phyloP scores from a whole-genome alignment of 2,329 filamentous ascomycete genomes.

The Paraconiothyrium brasiliense region DNA sequence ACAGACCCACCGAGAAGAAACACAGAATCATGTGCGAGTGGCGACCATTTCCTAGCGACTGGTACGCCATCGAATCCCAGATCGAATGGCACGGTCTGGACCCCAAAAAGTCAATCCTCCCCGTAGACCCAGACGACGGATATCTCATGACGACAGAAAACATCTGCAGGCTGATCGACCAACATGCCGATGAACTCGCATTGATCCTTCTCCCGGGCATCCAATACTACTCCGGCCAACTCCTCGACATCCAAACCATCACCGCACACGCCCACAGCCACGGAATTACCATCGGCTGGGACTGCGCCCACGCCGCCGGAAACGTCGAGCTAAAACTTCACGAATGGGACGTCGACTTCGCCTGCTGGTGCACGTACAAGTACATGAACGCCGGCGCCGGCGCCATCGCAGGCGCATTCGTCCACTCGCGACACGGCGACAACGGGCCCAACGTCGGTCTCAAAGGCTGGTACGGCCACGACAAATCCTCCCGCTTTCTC shows the following conservation, averaged over 20 bases:
- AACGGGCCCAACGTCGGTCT: constrained; percentile 72
- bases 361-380: constrained; percentile 94
- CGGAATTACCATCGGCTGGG: constrained; percentile 82
- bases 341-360: constrained; percentile 91
- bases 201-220: constrained; percentile 84
- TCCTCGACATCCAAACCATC: constrained; percentile 82
- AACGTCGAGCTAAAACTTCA: constrained; percentile 83
- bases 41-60: constrained; percentile 88
- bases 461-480: constrained; percentile 86
- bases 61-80: constrained; percentile 86
- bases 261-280: constrained; percentile 76
- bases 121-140: constrained; percentile 72
- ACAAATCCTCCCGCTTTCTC: constrained; percentile 77
- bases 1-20: constrained; percentile 69
- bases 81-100: constrained; percentile 75
- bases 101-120: constrained; percentile 71
- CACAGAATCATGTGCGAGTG: constrained; percentile 87
- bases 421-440: constrained; percentile 76
- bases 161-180: constrained; percentile 76
- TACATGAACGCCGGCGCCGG: constrained; percentile 89
- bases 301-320: constrained; percentile 84
- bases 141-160: constrained; percentile 71
- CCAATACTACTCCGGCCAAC: constrained; percentile 90
- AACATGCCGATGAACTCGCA: constrained; percentile 75
- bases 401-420: constrained; percentile 79